phyloP scores from a whole-genome alignment of 2,329 filamentous ascomycete genomes.

The Aspergillus intermedius region DNA sequence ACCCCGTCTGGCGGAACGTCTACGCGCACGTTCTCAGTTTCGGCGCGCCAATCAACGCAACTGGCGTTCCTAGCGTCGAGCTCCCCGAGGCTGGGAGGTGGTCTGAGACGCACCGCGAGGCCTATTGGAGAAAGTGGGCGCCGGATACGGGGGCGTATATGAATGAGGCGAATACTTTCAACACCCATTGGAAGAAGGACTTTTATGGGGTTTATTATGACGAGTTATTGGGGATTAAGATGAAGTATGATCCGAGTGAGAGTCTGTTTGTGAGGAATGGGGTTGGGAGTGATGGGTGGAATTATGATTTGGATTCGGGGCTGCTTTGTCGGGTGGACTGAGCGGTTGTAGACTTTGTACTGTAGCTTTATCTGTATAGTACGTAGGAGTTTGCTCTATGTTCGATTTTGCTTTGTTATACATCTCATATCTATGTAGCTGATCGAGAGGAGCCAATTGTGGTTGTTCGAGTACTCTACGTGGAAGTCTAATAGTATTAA shows the following conservation, averaged over 20 bases:
- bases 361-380: neutral
- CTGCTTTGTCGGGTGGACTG: slow-evolving; percentile 9
- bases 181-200: slow-evolving; percentile 14
- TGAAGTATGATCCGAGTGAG: slow-evolving; percentile 20
- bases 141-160: slow-evolving; percentile 20
- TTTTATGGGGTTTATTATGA: slow-evolving; percentile 24
- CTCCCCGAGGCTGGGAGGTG: slow-evolving; percentile 2
- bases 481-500: neutral
- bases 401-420: neutral
- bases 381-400: neutral
- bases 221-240: slow-evolving; percentile 18
- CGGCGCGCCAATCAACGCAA: slow-evolving; percentile 13
- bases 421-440: neutral
- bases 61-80: slow-evolving; percentile 1
- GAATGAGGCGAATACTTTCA: slow-evolving; percentile 17
- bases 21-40: slow-evolving; percentile 27
- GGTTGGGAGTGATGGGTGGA: slow-evolving; percentile 16
- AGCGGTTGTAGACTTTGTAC: too few relatives aligned
- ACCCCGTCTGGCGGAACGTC: slow-evolving; percentile 28
- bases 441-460: neutral
- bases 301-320: slow-evolving; percentile 14
- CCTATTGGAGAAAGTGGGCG: slow-evolving; percentile 19
- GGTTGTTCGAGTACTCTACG: neutral
- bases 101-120: slow-evolving; percentile 11
- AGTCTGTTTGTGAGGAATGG: slow-evolving; percentile 13